Conservation (phyloP, 2,329 filamentous ascomycete species). For the Fusarium duplospermum region DNA sequence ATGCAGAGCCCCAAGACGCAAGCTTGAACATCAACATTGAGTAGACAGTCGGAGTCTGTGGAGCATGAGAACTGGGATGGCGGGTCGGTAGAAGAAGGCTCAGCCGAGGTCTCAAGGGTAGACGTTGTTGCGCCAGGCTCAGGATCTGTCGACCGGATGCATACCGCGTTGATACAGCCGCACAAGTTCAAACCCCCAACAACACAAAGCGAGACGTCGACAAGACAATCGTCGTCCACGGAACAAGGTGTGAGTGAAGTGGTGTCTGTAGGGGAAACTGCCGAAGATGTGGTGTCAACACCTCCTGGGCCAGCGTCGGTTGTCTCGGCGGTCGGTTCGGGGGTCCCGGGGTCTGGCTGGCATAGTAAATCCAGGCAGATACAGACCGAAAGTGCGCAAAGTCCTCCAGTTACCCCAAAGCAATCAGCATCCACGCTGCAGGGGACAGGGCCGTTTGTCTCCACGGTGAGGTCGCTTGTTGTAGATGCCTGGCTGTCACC, state of each 20-base stretch:
- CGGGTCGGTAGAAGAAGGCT: neutral
- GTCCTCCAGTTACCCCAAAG: neutral
- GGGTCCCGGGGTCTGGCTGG: neutral
- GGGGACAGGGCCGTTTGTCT: neutral
- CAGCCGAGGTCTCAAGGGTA: no score
- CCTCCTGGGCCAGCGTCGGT: neutral
- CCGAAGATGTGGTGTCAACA: neutral
- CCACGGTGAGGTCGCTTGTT: neutral
- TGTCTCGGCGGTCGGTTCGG: neutral
- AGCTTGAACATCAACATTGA: neutral
- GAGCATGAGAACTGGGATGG: neutral
- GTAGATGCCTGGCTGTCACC: constrained; percentile 4
- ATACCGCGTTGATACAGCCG: constrained; percentile 13
- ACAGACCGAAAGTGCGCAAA: constrained; percentile 4
- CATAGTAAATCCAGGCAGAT: constrained; percentile 9
- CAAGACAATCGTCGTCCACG: constrained; percentile 10
- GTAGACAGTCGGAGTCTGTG: neutral
- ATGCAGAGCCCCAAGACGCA: neutral
- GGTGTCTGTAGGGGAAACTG: neutral
- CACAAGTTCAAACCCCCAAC: constrained; percentile 3
- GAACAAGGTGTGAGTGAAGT: constrained; percentile 5
- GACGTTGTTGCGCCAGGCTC: neutral
- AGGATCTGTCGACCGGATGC: neutral
- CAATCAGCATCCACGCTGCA: constrained; percentile 13
- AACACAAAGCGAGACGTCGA: constrained; percentile 7